Evolutionary conservation across 2,329 filamentous ascomycete genomes (phyloP).

Genomic region (Onygena corvina): DNA sequence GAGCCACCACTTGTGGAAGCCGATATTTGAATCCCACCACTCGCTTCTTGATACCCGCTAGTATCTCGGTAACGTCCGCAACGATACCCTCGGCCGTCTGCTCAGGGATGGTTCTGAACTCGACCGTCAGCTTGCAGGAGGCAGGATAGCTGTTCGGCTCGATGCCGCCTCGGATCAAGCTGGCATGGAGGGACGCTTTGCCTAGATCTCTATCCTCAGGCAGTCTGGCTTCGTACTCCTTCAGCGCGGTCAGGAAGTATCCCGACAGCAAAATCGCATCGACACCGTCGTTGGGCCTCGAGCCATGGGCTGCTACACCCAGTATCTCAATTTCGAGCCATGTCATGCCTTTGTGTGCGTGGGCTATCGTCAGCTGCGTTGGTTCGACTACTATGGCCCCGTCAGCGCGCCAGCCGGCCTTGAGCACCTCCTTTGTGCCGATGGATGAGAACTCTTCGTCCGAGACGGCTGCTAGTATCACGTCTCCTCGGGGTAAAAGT

Average conservation of each 20-base stretch:
- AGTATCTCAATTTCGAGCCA: slow-evolving; percentile 27
- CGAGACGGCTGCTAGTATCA: slow-evolving; percentile 43
- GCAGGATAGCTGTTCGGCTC: slow-evolving; percentile 43
- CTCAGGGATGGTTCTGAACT: slow-evolving; percentile 38
- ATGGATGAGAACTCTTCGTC: slow-evolving; percentile 43
- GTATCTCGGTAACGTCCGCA: slow-evolving; percentile 28
- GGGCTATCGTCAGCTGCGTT: slow-evolving; percentile 33
- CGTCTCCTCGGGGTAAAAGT: slow-evolving; percentile 33
- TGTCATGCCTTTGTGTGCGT: slow-evolving; percentile 41
- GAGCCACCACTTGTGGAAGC: slow-evolving; percentile 31
- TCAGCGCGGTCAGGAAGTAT: slow-evolving; percentile 37
- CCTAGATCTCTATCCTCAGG: slow-evolving; percentile 28
- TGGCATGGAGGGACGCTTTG: slow-evolving; percentile 37
- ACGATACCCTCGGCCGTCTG: slow-evolving; percentile 32
- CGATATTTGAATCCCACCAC: slow-evolving; percentile 32
- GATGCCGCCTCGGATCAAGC: slow-evolving; percentile 40
- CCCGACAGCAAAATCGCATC: slow-evolving; percentile 42
- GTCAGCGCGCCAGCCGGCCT: slow-evolving; percentile 43
- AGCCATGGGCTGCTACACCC: slow-evolving; percentile 29
- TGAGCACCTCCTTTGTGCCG: slow-evolving; percentile 41
- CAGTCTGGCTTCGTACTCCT: slow-evolving; percentile 32
- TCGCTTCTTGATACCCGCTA: slow-evolving; percentile 25
- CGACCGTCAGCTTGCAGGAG: slow-evolving; percentile 38
- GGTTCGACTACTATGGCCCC: slow-evolving; percentile 42
- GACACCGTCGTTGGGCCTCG: slow-evolving; percentile 33